phyloP scores from a whole-genome alignment of 371 early-diverging fungal species.

The Batkoa obscura region DNA sequence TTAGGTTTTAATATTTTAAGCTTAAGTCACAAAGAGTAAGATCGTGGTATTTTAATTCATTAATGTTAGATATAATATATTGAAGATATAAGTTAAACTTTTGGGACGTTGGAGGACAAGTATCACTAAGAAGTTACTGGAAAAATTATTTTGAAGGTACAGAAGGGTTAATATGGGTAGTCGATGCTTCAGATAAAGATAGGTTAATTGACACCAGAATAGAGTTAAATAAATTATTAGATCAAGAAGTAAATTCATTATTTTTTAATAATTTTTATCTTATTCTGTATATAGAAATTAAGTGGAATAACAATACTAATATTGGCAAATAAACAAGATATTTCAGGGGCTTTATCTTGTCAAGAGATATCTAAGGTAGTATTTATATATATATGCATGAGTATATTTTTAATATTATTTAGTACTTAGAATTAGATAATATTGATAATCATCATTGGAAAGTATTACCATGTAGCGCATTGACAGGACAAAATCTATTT shows the following conservation, averaged over 20 bases:
- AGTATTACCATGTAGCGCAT: constrained; percentile 75
- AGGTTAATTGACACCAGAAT: constrained; percentile 58
- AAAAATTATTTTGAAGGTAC: constrained; percentile 98
- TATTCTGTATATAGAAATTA: constrained; percentile 18
- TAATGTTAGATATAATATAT: no score
- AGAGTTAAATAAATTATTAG: constrained; percentile 57
- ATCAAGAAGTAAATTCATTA: constrained; percentile 39
- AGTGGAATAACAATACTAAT: constrained; percentile 84
- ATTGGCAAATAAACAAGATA: constrained; percentile 93
- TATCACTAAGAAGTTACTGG: constrained; percentile 95
- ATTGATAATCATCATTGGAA: constrained; percentile 85
- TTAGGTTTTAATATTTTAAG: constrained; percentile 93
- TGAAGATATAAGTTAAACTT: constrained; percentile 42
- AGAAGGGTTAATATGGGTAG: constrained; percentile 97
- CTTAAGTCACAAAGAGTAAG: constrained; percentile 53
- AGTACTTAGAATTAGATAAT: constrained; percentile 33
- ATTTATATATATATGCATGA: no score
- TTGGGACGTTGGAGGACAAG: constrained; percentile 99
- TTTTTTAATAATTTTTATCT: no score
- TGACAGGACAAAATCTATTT: constrained; percentile 68
- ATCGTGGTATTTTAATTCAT: no score
- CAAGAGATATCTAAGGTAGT: constrained; percentile 47
- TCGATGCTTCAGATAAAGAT: constrained; percentile 81
- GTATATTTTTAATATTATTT: neutral
- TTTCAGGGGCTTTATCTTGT: constrained; percentile 55